Base-by-base conservation (phyloP, 768 basidiomycete species). In the Ephemerocybe angulata region DNA sequence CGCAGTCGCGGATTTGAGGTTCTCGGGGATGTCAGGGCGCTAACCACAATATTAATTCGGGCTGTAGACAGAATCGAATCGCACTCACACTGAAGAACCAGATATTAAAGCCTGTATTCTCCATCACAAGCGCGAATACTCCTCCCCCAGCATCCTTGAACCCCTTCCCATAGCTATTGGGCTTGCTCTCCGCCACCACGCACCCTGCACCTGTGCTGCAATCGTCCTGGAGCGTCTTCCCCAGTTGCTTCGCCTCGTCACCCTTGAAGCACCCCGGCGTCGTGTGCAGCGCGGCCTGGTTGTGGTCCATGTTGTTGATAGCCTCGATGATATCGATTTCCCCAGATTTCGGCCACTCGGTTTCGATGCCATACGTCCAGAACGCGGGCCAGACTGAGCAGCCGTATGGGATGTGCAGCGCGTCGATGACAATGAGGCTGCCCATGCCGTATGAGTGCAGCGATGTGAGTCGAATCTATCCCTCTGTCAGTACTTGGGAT, bases 201-300 rank as follows among this genome's bases (percentile, higher is more conserved):
- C 91, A 93, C 6, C 92, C 92, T 13, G 80, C 67, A 54, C 83
- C 77, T 17, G 59, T 67, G 4, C 79, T 78, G 65, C 87, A 88
- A 59, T 88, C 78, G 1, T 71, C 73, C 46, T 81, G 78, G 33
- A 79, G 64, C 0, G 81, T 75, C 3, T 63, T 71, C 30, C 85
- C 86, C 15, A 78, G 70, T 75, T 82, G 66, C 65, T 66, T 29
- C 58, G 70, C 48, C 62, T 73, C 56, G 64, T 67, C 57, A 65
- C 58, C 58, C 46, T 74, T 73, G 11, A 64, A 58, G 59, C 77
- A 80, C 3, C 77, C 77, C 3, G 63, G 64, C 0, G 66, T 76
- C 0, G 90, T 87, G 65, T 94, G 93, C n/a, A 94, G 70, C 0
- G 91, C 81, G 71, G 88, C 82, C 64, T 90, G 89, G 60, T 91